Evolutionary conservation across 164 flowering plant genomes (phyloP), one percentile per base, ranked within the genome.

Genomic region (Dillenia suffruticosa): DNA sequence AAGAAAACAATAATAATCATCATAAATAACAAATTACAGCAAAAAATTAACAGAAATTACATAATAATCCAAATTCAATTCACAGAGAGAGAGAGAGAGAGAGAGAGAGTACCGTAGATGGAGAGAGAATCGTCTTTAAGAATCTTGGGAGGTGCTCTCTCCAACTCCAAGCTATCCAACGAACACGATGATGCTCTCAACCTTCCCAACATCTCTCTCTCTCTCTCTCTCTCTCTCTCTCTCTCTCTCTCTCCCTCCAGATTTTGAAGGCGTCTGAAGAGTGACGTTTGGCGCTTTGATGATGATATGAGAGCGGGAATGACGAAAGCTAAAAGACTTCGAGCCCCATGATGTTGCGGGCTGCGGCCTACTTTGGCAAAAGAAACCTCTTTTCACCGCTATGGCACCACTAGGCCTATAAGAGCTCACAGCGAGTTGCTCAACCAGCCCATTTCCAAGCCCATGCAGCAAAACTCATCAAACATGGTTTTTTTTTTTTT

Each of bases 91-190:
- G 49, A 26, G 46, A 52, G 49, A 54, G 46, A 44, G 44, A 46
- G 7, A 40, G 49, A 26, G 46, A 52, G 62, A 45, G 46, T 75
- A 89, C 96, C 96, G 71, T 89, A 89, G 68, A 89, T 77, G 65
- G 96, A 89, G 72, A 85, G 80, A 63, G 82, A 62, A 52, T 87
- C 90, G 58, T 70, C 72, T 64, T 87, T 87, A 74, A 72, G 66
- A 40, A 83, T 61, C 71, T 87, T 87, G 17, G 85, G 56, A 61
- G 84, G 61, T 4, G 76, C 69, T 26, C 84, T 74, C 74, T 87
- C 68, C 55, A 64, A 14, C 57, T 64, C 84, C 69, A 83, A 63
- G 60, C 59, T 48, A 14, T 78, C 86, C 48, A 62, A 63, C 52
- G 84, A 70, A 26, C 67, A 63, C 16, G 74, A 66, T n/a, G 85